Percentiles rank a stretch among this genome's conserved stretches.
These are phyloP conservation scores for Verruconis gallopava DNA, from an alignment of 2,329 filamentous ascomycete genomes.

Conservation along the genomic window DNA sequence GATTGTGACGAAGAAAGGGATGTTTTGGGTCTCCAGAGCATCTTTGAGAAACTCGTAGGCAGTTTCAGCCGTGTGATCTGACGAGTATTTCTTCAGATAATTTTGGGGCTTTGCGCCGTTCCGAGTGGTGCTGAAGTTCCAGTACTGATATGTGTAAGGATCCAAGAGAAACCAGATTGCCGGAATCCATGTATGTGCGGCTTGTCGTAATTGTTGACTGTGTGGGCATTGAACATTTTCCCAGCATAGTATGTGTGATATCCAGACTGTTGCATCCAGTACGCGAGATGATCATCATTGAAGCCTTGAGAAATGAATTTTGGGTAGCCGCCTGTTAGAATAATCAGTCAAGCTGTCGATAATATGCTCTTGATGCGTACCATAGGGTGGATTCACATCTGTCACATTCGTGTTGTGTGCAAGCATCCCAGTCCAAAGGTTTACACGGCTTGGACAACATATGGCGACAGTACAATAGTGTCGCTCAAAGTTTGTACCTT, in stretches of 20 bases:
- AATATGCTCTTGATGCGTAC: no score
- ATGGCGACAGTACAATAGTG: constrained; percentile 54
- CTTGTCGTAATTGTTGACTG: constrained; percentile 34
- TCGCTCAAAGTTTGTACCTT: constrained; percentile 46
- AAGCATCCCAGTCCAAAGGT: constrained; percentile 50
- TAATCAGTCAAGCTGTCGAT: no score
- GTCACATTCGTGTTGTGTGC: constrained; percentile 64
- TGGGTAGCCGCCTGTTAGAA: constrained; percentile 37
- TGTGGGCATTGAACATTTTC: constrained; percentile 43
- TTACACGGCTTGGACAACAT: constrained; percentile 55
- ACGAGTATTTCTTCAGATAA: constrained; percentile 41
- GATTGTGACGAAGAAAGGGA: constrained; percentile 58
- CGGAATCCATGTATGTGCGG: constrained; percentile 26
- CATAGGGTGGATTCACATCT: constrained; percentile 40
- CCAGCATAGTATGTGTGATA: constrained; percentile 62
- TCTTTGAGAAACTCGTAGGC: constrained; percentile 49
- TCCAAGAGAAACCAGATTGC: constrained; percentile 41
- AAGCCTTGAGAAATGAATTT: constrained; percentile 53
- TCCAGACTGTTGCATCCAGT: constrained; percentile 56
- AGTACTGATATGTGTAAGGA: constrained; percentile 54
- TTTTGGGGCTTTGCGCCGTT: constrained; percentile 44
- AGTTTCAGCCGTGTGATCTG: constrained; percentile 47
- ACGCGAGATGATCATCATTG: constrained; percentile 53
- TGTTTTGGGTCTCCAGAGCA: constrained; percentile 40
- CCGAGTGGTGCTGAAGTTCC: constrained; percentile 50